phyloP scores from a whole-genome alignment of 768 basidiomycete genomes.

The Podaxis carcinomalis region DNA sequence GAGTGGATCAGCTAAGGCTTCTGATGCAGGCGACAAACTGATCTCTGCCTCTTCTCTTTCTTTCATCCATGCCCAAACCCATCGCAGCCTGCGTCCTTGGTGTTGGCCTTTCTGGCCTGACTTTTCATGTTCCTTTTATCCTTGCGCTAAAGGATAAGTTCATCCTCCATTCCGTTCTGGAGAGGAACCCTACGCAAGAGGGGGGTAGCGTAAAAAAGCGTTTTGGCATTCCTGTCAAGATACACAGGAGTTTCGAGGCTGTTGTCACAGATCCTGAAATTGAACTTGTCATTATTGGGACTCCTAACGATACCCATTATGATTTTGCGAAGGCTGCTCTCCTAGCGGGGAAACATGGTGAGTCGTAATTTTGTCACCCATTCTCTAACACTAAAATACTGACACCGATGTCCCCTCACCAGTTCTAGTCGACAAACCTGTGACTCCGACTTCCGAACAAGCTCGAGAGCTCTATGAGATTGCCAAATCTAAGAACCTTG shows the following conservation, averaged over 20 bases:
- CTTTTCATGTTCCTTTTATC: constrained; percentile 81
- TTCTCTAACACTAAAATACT: not conserved
- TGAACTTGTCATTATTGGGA: constrained; percentile 65
- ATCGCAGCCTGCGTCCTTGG: constrained; percentile 73
- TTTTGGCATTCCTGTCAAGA: constrained; percentile 54
- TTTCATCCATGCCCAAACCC: constrained; percentile 32
- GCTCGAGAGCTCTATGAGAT: constrained; percentile 57
- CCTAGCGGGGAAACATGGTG: constrained; percentile 72
- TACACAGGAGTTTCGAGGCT: constrained; percentile 56
- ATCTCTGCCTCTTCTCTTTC: not conserved
- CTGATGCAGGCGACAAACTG: not conserved
- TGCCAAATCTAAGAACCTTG: constrained; percentile 53
- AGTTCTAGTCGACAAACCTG: constrained; percentile 82
- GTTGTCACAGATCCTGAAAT: constrained; percentile 61
- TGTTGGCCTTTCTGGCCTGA: constrained; percentile 70
- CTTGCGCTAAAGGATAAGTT: constrained; percentile 68
- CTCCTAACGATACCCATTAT: constrained; percentile 75
- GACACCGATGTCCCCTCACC: not conserved
- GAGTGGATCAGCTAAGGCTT: not conserved
- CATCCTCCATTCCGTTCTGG: constrained; percentile 68
- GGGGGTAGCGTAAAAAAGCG: constrained; percentile 64
- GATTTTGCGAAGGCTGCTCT: constrained; percentile 59
- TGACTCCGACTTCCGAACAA: constrained; percentile 55
- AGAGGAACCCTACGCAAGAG: constrained; percentile 58
- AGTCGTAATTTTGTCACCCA: constrained; percentile 7